phyloP scores from a whole-genome alignment of 2,329 filamentous ascomycete species.

The Xenosphaeropsis pyriputrescens region DNA sequence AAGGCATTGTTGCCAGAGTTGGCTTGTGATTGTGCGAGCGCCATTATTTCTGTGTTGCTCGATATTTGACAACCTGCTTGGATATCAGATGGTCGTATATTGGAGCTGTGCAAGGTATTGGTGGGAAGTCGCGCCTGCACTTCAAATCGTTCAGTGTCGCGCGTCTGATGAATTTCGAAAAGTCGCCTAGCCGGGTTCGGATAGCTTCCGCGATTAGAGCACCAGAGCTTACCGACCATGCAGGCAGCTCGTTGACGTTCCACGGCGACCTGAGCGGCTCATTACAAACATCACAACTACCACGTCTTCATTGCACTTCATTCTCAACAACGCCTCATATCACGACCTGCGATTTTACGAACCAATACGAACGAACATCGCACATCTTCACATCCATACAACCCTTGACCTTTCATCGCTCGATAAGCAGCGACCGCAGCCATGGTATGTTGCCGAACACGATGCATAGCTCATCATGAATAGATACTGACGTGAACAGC shows the following conservation, averaged over 20 bases:
- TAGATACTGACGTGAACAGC: constrained; percentile 24
- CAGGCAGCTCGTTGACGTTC: constrained; percentile 2
- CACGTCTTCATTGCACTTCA: constrained; percentile 9
- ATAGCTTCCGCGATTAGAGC: constrained; percentile 5
- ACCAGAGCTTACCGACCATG: constrained; percentile 3
- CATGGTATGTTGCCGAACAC: too few species aligned
- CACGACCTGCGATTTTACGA: constrained; percentile 14
- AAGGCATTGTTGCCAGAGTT: constrained; percentile 49
- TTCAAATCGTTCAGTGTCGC: too few species aligned
- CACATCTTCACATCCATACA: too few species aligned
- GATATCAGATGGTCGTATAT: constrained; percentile 5
- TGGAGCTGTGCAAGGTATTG: too few species aligned
- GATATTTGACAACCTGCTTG: constrained; percentile 8
- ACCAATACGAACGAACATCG: too few species aligned
- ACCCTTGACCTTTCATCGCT: too few species aligned
- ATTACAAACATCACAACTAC: constrained; percentile 1
- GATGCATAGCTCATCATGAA: too few species aligned
- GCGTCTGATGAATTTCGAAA: neutral
- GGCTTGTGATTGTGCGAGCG: constrained; percentile 17
- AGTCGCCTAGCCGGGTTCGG: constrained; percentile 4
- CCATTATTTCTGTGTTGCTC: constrained; percentile 24
- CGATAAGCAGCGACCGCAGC: too few species aligned
- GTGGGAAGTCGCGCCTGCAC: constrained; percentile 3
- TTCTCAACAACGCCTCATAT: constrained; percentile 16
- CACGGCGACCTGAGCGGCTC: neutral